Evolutionary conservation across 2,329 filamentous ascomycete genomes (phyloP).

Genomic region (Orbilia ellipsospora): DNA sequence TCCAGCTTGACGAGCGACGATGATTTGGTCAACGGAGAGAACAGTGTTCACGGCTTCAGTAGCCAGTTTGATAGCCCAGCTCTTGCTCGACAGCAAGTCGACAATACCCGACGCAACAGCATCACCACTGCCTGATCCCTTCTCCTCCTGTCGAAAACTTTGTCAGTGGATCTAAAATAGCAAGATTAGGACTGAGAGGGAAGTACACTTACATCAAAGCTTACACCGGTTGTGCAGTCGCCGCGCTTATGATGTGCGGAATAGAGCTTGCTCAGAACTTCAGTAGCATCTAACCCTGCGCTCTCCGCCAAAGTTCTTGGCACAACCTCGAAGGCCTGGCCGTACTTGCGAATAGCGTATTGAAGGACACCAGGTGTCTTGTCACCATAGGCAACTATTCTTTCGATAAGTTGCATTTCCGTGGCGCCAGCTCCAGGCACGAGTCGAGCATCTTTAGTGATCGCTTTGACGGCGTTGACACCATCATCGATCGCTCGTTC

Average conservation of each 20-base stretch:
- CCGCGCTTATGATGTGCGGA: conserved; percentile 90
- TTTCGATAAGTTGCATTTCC: conserved; percentile 91
- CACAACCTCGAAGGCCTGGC: conserved; percentile 96
- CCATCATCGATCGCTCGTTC: conserved; percentile 97
- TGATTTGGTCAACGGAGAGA: conserved; percentile 97
- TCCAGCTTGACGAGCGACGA: conserved; percentile 95
- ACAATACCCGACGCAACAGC: conserved; percentile 88
- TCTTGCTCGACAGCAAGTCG: conserved; percentile 90
- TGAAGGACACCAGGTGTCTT: conserved; percentile 92
- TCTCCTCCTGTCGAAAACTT: conserved; percentile 70
- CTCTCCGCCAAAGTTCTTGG: conserved; percentile 94
- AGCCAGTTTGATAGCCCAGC: conserved; percentile 96
- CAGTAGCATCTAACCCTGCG: conserved; percentile 95
- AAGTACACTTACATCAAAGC: conserved; percentile 75
- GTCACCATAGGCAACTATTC: conserved; percentile 88
- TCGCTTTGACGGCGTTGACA: conserved; percentile 98
- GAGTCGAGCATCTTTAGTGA: conserved; percentile 89
- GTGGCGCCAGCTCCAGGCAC: conserved; percentile 95
- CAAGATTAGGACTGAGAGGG: not conserved
- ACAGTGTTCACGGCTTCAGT: conserved; percentile 95
- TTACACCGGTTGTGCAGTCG: conserved; percentile 89
- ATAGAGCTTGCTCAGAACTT: conserved; percentile 90
- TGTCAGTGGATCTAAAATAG: conserved; percentile 57
- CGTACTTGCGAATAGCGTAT: conserved; percentile 97
- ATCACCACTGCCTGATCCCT: conserved; percentile 83